These are phyloP conservation scores for Hymenoscyphus repandus DNA, from an alignment of 2,329 filamentous ascomycete genomes.

Conservation along the genomic window DNA sequence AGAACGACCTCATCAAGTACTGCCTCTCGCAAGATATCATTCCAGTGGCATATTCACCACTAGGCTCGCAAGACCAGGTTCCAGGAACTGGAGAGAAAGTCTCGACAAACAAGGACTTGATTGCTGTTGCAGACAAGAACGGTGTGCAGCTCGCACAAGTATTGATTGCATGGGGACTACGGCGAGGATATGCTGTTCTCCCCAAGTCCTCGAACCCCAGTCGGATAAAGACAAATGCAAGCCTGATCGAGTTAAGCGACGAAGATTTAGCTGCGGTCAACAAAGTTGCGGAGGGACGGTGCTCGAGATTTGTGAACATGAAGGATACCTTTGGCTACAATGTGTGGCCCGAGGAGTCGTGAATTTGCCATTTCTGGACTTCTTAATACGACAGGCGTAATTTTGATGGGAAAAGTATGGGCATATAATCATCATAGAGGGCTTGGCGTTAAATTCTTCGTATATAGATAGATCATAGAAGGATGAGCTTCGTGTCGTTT, in stretches of 20 bases:
- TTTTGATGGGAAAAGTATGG: not conserved
- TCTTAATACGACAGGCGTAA: not conserved
- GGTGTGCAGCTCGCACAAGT: constrained; percentile 56
- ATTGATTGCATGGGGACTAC: constrained; percentile 67
- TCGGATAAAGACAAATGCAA: constrained; percentile 65
- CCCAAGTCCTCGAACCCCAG: constrained; percentile 66
- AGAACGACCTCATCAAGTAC: constrained; percentile 66
- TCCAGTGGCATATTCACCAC: constrained; percentile 66
- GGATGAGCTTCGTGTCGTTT: too few species aligned
- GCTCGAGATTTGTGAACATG: constrained; percentile 74
- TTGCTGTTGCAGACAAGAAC: constrained; percentile 60
- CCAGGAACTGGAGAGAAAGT: constrained; percentile 64
- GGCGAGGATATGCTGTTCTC: constrained; percentile 64
- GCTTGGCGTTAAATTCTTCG: not conserved
- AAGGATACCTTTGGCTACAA: constrained; percentile 75
- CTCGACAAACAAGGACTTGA: constrained; percentile 54
- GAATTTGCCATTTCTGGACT: not conserved
- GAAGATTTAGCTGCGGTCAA: constrained; percentile 55
- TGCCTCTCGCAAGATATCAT: constrained; percentile 65
- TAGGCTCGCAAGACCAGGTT: constrained; percentile 59
- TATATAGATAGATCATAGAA: too few species aligned
- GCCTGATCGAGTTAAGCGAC: constrained; percentile 58
- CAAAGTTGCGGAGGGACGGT: constrained; percentile 58
- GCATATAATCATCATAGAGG: not conserved
- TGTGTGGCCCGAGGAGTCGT: constrained; percentile 56